These are phyloP conservation scores for Globisporangium nodosum DNA, from an alignment of 352 stramenopile species.

Conservation along the genomic window DNA sequence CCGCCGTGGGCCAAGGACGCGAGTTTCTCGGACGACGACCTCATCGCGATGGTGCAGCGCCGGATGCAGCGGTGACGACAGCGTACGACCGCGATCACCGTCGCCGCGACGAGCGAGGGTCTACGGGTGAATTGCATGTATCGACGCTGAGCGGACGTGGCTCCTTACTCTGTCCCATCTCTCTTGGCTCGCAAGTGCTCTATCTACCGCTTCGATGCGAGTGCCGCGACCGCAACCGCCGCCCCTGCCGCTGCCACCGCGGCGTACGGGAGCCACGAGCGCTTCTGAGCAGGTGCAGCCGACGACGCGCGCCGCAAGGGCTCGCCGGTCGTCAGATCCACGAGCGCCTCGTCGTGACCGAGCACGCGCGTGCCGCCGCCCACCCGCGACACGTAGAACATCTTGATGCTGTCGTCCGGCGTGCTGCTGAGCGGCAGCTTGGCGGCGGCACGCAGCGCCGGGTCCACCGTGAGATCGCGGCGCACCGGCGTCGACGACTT, in stretches of 20 bases:
- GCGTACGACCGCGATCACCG: no score
- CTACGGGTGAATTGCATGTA: no score
- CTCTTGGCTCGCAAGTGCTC: no score
- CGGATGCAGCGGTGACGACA: background rate
- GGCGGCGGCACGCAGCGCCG: constrained; percentile 19
- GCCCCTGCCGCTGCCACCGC: constrained; percentile 1
- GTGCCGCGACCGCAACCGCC: constrained; percentile 13
- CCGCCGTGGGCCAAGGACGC: constrained; percentile 36
- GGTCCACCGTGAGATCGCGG: constrained; percentile 5
- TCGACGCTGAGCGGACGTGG: background rate
- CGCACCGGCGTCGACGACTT: constrained; percentile 26
- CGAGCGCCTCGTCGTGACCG: constrained; percentile 27
- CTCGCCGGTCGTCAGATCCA: constrained; percentile 40
- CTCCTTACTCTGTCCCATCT: no score
- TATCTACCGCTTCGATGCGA: constrained; percentile 9
- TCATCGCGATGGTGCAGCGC: constrained; percentile 36
- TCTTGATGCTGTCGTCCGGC: constrained; percentile 36
- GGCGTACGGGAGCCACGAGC: constrained; percentile 4
- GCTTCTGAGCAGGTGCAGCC: background rate
- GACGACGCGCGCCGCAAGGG: constrained; percentile 11
- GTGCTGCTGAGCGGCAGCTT: constrained; percentile 3
- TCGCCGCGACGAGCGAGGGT: no score
- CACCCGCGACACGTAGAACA: constrained; percentile 66
- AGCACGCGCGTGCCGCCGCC: constrained; percentile 43
- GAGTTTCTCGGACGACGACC: constrained; percentile 46